phyloP scores from a whole-genome alignment of 768 basidiomycete genomes.

The Tephrocybe sp. region DNA sequence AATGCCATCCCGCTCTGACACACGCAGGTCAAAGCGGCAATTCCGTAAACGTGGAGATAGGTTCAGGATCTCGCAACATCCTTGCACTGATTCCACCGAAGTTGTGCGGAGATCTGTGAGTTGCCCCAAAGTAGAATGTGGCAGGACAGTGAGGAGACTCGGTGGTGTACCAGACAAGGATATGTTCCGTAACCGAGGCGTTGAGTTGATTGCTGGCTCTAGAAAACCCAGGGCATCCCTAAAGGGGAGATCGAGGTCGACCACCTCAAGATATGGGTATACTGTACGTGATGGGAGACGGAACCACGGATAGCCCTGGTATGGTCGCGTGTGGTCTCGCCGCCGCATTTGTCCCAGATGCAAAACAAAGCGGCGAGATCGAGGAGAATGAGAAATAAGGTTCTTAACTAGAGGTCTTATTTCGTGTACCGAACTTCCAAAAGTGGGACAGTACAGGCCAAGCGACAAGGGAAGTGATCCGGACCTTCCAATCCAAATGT shows the following conservation, averaged over 20 bases:
- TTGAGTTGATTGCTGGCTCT: neutral
- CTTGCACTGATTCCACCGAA: slow-evolving; percentile 1
- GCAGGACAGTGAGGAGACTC: slow-evolving; percentile 1
- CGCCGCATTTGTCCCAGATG: slow-evolving; percentile 1
- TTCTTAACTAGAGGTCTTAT: slow-evolving; percentile 1
- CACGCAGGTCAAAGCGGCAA: neutral
- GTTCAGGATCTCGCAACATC: slow-evolving; percentile 4
- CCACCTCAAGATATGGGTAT: neutral
- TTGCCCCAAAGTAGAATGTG: slow-evolving; percentile 1
- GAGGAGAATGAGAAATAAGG: slow-evolving; percentile 1
- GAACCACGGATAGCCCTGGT: slow-evolving; percentile 4
- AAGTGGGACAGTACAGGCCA: neutral
- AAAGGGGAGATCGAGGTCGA: slow-evolving; percentile 3
- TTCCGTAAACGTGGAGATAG: slow-evolving; percentile 2
- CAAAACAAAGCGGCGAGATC: neutral
- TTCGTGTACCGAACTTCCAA: neutral
- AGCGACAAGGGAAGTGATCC: slow-evolving; percentile 7
- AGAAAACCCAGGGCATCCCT: slow-evolving; percentile 1
- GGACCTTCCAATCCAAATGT: slow-evolving; percentile 1
- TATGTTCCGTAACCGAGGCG: neutral
- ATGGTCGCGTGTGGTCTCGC: neutral
- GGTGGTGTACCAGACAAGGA: slow-evolving; percentile 1
- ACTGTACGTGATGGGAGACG: neutral
- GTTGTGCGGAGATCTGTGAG: slow-evolving; percentile 3
- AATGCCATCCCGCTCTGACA: neutral